A percentile compares a stretch with the other conserved stretches of the same genome.
phyloP scores from a whole-genome alignment of 139 green algal genomes.

The Volvox africanus region DNA sequence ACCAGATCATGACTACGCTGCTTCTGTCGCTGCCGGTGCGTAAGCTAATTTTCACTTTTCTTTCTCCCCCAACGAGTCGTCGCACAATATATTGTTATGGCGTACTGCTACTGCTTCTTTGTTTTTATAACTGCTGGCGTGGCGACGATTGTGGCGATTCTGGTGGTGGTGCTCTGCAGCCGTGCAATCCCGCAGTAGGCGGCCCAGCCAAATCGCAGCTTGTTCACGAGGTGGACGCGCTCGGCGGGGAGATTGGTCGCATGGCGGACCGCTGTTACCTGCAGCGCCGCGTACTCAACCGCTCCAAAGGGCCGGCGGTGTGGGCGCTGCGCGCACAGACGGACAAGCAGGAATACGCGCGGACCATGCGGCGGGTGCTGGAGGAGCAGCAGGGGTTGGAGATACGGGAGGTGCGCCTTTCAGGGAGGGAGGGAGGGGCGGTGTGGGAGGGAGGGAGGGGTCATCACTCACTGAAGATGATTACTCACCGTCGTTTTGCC shows the following conservation, averaged over 20 bases:
- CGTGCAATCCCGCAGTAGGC: conserved; percentile 91
- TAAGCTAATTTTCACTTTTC: no score
- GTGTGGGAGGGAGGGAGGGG: no score
- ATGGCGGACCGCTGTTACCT: conserved; percentile 95
- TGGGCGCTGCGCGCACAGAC: conserved; percentile 98
- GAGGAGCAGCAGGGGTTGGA: conserved; percentile 86
- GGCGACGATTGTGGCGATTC: no score
- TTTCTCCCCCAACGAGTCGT: no score
- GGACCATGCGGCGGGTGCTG: conserved; percentile 80
- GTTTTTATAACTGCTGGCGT: no score
- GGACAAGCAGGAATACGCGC: conserved; percentile 96
- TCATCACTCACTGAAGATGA: no score
- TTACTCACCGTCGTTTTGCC: no score
- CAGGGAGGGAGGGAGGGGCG: neutral
- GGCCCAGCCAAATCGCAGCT: conserved; percentile 95
- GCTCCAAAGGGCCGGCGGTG: conserved; percentile 93
- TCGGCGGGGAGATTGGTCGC: conserved; percentile 95
- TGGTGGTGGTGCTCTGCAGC: conserved; percentile 46
- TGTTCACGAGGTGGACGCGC: conserved; percentile 96
- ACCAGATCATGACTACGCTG: no score
- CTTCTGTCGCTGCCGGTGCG: no score
- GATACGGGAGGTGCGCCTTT: conserved; percentile 86
- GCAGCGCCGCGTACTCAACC: conserved; percentile 97
- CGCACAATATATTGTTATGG: no score
- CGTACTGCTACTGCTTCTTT: no score